Evolutionary conservation across 345 rosid species (phyloP).

Genomic region (Ceriops decandra): DNA sequence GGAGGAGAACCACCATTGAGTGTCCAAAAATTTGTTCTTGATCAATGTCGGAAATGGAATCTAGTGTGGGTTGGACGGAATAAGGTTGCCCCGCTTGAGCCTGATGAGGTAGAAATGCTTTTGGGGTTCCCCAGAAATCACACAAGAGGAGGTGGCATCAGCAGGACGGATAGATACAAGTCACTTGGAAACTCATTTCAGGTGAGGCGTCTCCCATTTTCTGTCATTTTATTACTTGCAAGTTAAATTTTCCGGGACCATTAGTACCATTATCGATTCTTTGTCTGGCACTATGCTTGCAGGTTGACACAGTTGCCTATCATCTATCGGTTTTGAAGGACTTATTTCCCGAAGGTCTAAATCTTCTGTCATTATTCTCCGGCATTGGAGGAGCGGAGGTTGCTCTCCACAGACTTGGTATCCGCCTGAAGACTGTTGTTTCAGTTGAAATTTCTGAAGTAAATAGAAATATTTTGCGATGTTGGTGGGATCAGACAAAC

Average conservation of each 20-base stretch:
- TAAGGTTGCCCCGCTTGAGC: constrained; percentile 80
- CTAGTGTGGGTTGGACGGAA: constrained; percentile 92
- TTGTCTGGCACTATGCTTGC: not conserved
- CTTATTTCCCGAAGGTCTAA: constrained; percentile 61
- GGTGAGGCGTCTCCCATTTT: constrained; percentile 25
- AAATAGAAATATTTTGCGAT: constrained; percentile 51
- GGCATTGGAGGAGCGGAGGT: constrained; percentile 98
- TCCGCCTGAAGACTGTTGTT: constrained; percentile 63
- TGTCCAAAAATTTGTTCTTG: constrained; percentile 51
- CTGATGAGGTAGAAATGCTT: constrained; percentile 88
- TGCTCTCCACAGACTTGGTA: constrained; percentile 72
- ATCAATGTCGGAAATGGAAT: constrained; percentile 83
- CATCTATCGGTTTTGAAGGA: constrained; percentile 67
- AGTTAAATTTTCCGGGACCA: too few species aligned
- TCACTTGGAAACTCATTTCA: constrained; percentile 94
- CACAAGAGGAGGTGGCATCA: constrained; percentile 92
- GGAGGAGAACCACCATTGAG: constrained; percentile 51
- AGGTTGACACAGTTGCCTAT: constrained; percentile 95
- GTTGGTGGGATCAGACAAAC: constrained; percentile 92
- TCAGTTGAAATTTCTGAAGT: constrained; percentile 66
- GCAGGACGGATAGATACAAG: constrained; percentile 74
- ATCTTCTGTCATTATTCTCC: constrained; percentile 75
- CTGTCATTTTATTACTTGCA: too few species aligned
- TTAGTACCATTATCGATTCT: too few species aligned
- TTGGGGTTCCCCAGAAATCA: constrained; percentile 87